These are phyloP conservation scores for Sonneratia caseolaris DNA, from an alignment of 345 rosid genomes.

Conservation along the genomic window DNA sequence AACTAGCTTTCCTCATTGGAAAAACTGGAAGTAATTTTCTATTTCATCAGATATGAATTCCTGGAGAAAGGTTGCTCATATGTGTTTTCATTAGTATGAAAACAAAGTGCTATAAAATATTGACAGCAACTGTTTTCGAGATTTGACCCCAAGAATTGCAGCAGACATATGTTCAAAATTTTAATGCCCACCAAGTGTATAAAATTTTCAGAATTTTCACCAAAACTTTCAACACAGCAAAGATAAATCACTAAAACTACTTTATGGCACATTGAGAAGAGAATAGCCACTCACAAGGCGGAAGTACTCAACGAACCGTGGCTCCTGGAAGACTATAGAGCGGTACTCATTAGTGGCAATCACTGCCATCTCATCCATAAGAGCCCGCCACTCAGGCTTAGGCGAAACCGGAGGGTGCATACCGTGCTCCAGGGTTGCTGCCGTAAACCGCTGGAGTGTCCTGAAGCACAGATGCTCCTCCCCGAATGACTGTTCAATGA, in stretches of 20 bases:
- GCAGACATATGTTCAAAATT: too few species aligned
- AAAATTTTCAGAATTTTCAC: neutral
- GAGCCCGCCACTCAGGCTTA: slow-evolving; percentile 91
- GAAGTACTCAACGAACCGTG: slow-evolving; percentile 90
- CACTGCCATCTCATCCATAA: slow-evolving; percentile 94
- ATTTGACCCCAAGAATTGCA: too few species aligned
- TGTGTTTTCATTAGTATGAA: too few species aligned
- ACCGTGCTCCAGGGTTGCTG: slow-evolving; percentile 94
- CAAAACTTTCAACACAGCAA: too few species aligned
- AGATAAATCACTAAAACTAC: neutral
- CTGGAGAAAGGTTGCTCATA: too few species aligned
- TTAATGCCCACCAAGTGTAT: too few species aligned
- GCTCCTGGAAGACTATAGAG: slow-evolving; percentile 85
- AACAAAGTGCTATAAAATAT: too few species aligned
- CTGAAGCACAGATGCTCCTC: slow-evolving; percentile 90
- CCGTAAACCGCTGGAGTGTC: slow-evolving; percentile 89
- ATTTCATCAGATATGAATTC: too few species aligned
- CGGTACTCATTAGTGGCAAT: slow-evolving; percentile 80
- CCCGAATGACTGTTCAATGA: slow-evolving; percentile 85
- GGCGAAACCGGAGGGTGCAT: slow-evolving; percentile 95
- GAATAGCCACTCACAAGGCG: slow-evolving; percentile 56
- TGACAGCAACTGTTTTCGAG: too few species aligned
- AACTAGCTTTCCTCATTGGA: too few species aligned
- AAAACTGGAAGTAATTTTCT: too few species aligned
- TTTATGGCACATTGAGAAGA: neutral